phyloP scores from a whole-genome alignment of 352 stramenopile genomes.

The Phytophthora vignae region DNA sequence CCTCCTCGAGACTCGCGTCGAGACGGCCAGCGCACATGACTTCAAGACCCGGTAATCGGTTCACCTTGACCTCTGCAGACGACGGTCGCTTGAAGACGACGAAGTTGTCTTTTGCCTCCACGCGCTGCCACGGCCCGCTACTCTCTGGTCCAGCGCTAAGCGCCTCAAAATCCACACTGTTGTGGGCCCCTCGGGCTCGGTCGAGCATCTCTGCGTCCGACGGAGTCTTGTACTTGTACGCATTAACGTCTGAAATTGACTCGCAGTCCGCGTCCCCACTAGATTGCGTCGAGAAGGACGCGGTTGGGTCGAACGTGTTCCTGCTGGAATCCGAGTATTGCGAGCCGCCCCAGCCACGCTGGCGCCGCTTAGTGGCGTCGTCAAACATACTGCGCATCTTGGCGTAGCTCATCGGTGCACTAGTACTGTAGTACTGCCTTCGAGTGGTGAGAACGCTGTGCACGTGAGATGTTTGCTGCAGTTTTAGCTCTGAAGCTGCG shows the following conservation, averaged over 20 bases:
- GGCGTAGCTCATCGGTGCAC: background rate
- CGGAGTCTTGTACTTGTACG: slow-evolving; percentile 15
- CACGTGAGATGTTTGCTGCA: background rate
- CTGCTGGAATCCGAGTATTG: slow-evolving; percentile 15
- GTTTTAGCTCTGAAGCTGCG: background rate
- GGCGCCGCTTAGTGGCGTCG: slow-evolving; percentile 6
- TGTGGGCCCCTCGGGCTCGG: slow-evolving; percentile 18
- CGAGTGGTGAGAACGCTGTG: background rate
- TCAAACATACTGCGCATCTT: background rate
- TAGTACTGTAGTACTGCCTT: background rate
- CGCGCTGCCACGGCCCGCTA: slow-evolving; percentile 18
- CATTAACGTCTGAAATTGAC: background rate
- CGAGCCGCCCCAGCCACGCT: slow-evolving; percentile 7
- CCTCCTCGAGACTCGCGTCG: slow-evolving; percentile 32
- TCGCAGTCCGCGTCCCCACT: slow-evolving; percentile 11
- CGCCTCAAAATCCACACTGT: slow-evolving; percentile 17
- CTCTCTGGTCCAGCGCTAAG: slow-evolving; percentile 14
- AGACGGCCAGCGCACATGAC: slow-evolving; percentile 31
- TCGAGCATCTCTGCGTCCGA: slow-evolving; percentile 20
- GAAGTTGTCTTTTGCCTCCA: slow-evolving; percentile 19
- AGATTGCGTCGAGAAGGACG: slow-evolving; percentile 4
- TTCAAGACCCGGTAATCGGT: slow-evolving; percentile 15
- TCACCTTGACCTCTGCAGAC: background rate
- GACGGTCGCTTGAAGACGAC: slow-evolving; percentile 17
- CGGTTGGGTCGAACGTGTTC: background rate